These are phyloP conservation scores for Wickerhamiella azymoides DNA, from an alignment of 805 yeast genomes.

Conservation along the genomic window DNA sequence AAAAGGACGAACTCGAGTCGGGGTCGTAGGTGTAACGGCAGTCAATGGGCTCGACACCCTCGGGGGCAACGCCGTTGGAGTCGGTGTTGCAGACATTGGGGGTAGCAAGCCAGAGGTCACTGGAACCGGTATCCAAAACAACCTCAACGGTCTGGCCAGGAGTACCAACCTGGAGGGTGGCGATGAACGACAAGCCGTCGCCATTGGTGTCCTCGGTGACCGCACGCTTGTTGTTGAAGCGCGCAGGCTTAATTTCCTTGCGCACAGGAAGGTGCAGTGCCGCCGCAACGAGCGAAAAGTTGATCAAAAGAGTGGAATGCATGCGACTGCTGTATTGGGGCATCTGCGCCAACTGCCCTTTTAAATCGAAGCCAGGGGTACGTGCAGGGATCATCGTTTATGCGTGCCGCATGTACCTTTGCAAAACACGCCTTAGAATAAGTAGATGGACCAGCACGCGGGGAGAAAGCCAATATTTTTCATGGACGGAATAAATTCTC, in stretches of 20 bases:
- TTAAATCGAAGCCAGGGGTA: not conserved
- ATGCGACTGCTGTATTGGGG: not conserved
- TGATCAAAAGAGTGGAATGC: conserved; percentile 1
- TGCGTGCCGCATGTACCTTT: not conserved
- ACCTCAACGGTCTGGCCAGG: conserved; percentile 38
- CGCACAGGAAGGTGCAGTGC: not conserved
- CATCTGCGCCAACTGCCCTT: not conserved
- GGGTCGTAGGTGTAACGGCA: conserved; percentile 17
- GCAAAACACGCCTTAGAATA: not conserved
- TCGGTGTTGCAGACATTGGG: conserved; percentile 20
- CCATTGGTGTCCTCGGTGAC: not conserved
- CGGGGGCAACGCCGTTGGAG: conserved; percentile 1
- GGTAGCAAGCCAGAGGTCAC: conserved; percentile 55
- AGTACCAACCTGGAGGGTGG: conserved; percentile 21
- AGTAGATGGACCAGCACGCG: too few species aligned
- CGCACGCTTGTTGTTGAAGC: not conserved
- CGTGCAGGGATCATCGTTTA: not conserved
- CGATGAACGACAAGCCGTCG: conserved; percentile 5
- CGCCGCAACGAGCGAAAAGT: conserved; percentile 4
- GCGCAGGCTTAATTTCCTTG: not conserved
- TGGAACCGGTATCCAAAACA: conserved; percentile 47
- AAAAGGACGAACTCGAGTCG: conserved; percentile 21
- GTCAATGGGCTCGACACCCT: not conserved
- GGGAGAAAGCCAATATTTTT: too few species aligned
- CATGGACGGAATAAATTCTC: too few species aligned